phyloP scores from a whole-genome alignment of 139 green algal genomes.

The Auxenochlorella protothecoides region DNA sequence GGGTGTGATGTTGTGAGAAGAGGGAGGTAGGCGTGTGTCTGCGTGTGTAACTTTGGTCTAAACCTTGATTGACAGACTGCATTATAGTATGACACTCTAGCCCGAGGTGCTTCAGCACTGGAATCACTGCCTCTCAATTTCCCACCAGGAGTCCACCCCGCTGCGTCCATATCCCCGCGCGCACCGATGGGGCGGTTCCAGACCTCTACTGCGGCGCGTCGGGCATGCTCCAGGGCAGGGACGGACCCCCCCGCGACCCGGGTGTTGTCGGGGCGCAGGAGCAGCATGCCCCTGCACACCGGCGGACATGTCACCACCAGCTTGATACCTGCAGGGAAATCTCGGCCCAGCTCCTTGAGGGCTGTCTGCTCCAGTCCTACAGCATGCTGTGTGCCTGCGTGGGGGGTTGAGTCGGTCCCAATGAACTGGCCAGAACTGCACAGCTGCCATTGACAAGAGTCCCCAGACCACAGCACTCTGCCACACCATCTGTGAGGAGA shows the following conservation, averaged over 20 bases:
- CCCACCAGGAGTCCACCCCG: too few species aligned
- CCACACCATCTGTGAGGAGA: constrained; percentile 53
- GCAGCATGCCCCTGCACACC: constrained; percentile 44
- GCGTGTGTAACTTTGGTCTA: too few species aligned
- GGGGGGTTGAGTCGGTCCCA: background rate
- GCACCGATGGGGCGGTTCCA: constrained; percentile 34
- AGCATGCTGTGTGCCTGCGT: constrained; percentile 32
- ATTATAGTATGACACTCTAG: too few species aligned
- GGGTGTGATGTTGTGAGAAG: too few species aligned
- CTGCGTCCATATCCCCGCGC: background rate
- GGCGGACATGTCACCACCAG: constrained; percentile 37
- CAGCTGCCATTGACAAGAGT: background rate
- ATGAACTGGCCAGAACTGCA: background rate
- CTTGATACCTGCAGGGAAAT: constrained; percentile 30
- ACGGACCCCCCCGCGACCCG: constrained; percentile 48
- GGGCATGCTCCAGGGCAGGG: constrained; percentile 28
- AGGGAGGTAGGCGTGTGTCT: too few species aligned
- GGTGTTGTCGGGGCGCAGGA: constrained; percentile 50
- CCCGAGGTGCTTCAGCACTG: too few species aligned
- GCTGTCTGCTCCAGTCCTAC: constrained; percentile 35
- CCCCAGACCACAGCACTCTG: too few species aligned
- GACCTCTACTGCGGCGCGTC: constrained; percentile 19
- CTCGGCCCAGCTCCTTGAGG: constrained; percentile 12
- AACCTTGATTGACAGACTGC: too few species aligned
- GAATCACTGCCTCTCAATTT: too few species aligned